Percentiles rank a stretch among this genome's conserved stretches.
phyloP scores from a whole-genome alignment of 768 basidiomycete species.

The Xanthoconium stramineum region DNA sequence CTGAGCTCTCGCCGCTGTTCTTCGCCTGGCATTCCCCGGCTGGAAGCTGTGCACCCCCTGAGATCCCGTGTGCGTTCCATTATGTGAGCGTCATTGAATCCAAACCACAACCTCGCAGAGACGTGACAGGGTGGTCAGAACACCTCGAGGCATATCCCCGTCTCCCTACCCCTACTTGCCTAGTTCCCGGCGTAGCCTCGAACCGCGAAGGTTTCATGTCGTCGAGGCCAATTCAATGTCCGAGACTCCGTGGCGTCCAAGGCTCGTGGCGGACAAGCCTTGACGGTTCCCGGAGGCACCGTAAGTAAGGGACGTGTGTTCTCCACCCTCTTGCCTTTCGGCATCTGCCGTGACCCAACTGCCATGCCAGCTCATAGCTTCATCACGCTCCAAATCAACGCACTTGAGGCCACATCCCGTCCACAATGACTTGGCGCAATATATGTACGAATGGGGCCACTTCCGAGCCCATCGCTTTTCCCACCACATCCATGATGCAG shows the following conservation, averaged over 20 bases:
- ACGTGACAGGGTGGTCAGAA: not conserved
- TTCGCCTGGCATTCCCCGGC: conserved; percentile 5
- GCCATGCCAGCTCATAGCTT: conserved; percentile 12
- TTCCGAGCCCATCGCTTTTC: conserved; percentile 16
- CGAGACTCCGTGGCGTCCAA: conserved; percentile 28
- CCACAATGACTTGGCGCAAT: conserved; percentile 2
- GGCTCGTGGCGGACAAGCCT: not conserved
- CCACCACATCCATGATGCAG: conserved; percentile 12
- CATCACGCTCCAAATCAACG: conserved; percentile 1
- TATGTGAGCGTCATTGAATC: conserved; percentile 1
- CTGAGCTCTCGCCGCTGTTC: conserved; percentile 18
- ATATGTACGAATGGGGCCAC: not conserved
- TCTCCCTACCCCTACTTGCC: not conserved
- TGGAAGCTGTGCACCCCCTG: conserved; percentile 8
- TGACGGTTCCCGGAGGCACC: not conserved
- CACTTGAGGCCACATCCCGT: conserved; percentile 12
- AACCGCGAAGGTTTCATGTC: conserved; percentile 30
- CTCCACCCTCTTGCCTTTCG: not conserved
- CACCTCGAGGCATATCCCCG: conserved; percentile 11
- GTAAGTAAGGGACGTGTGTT: not conserved
- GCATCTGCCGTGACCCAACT: conserved; percentile 3
- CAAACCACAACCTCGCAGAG: conserved; percentile 7
- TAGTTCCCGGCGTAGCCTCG: not conserved
- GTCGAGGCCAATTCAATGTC: conserved; percentile 26
- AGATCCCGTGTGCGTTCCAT: conserved; percentile 1